Percentiles rank a stretch among this genome's conserved stretches.
Conservation (phyloP, 2,329 filamentous ascomycete genomes). For the Penicillium hesseltinei region DNA sequence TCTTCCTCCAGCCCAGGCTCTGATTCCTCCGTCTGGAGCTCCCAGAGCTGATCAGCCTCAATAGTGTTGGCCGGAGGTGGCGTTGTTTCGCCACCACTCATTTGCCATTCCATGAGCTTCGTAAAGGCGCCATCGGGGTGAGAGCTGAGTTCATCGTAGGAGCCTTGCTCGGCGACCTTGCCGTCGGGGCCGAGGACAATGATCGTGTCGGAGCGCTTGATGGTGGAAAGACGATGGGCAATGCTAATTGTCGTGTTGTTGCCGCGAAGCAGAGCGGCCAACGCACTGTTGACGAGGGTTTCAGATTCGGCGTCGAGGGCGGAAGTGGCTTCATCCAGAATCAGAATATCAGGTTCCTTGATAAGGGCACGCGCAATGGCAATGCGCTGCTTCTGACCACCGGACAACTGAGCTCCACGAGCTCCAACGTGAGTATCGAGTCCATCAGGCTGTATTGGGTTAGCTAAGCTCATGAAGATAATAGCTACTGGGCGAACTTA, state of each 20-base stretch:
- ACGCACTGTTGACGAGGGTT: slow-evolving; percentile 89
- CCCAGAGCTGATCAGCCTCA: slow-evolving; percentile 53
- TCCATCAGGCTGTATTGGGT: slow-evolving; percentile 67
- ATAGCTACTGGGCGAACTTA: slow-evolving; percentile 41
- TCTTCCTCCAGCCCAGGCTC: slow-evolving; percentile 39
- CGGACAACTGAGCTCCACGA: slow-evolving; percentile 87
- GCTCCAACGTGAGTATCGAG: slow-evolving; percentile 92
- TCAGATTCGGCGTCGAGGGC: slow-evolving; percentile 95
- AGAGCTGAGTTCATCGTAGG: slow-evolving; percentile 71
- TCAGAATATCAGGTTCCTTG: slow-evolving; percentile 94
- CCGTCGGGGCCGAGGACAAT: slow-evolving; percentile 87
- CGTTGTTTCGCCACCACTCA: slow-evolving; percentile 71
- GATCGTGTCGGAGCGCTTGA: slow-evolving; percentile 91
- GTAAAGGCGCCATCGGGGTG: slow-evolving; percentile 81
- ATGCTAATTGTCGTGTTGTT: slow-evolving; percentile 97
- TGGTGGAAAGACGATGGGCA: slow-evolving; percentile 91
- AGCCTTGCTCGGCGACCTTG: slow-evolving; percentile 84
- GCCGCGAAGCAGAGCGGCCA: slow-evolving; percentile 75
- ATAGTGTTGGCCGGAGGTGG: slow-evolving; percentile 33
- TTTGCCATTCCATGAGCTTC: slow-evolving; percentile 98
- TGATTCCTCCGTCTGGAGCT: slow-evolving; percentile 40
- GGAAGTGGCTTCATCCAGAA: slow-evolving; percentile 94
- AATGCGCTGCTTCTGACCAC: slow-evolving; percentile 96
- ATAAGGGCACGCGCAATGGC: slow-evolving; percentile 92
- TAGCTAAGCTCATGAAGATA: slow-evolving; percentile 6